Evolutionary conservation across 1,284 basidiomycete species (phyloP).

Genomic region (Peniophora sp.): DNA sequence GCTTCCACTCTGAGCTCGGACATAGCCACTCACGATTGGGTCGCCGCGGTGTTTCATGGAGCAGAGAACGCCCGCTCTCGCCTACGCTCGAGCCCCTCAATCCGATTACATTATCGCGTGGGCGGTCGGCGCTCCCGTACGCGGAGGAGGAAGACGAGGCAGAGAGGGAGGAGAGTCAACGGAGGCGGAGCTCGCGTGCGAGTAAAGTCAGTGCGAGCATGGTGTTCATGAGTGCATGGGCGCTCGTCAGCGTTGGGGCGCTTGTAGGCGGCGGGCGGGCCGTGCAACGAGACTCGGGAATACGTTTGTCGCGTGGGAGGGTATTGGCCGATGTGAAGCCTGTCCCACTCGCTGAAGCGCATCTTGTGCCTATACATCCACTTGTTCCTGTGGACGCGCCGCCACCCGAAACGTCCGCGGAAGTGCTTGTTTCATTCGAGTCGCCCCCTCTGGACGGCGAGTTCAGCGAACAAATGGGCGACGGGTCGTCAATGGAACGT

Average conservation of each 20-base stretch:
- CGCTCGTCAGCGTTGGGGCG: slow-evolving; percentile 58
- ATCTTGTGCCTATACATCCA: background rate
- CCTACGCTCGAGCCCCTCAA: slow-evolving; percentile 19
- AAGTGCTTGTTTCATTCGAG: slow-evolving; percentile 7
- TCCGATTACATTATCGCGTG: slow-evolving; percentile 22
- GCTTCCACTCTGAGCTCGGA: slow-evolving; percentile 64
- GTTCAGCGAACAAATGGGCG: slow-evolving; percentile 19
- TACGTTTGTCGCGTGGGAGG: slow-evolving; percentile 19
- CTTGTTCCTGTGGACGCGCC: background rate
- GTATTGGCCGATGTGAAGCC: slow-evolving; percentile 17
- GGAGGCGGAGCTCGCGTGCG: slow-evolving; percentile 41
- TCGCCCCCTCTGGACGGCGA: slow-evolving; percentile 17
- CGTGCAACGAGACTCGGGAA: slow-evolving; percentile 12
- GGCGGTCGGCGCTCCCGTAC: slow-evolving; percentile 24
- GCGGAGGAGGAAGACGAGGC: slow-evolving; percentile 13
- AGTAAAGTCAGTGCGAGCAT: slow-evolving; percentile 59
- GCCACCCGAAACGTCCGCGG: background rate
- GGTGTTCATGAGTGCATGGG: slow-evolving; percentile 66
- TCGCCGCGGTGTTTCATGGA: slow-evolving; percentile 54
- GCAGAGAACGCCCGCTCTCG: slow-evolving; percentile 37
- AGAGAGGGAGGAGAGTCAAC: slow-evolving; percentile 12
- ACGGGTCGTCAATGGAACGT: slow-evolving; percentile 39
- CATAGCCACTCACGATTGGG: slow-evolving; percentile 17
- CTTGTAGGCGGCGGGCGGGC: slow-evolving; percentile 26
- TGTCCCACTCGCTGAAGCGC: background rate